Conservation (phyloP, 139 green algal genomes). For the Micractinium sp. region DNA sequence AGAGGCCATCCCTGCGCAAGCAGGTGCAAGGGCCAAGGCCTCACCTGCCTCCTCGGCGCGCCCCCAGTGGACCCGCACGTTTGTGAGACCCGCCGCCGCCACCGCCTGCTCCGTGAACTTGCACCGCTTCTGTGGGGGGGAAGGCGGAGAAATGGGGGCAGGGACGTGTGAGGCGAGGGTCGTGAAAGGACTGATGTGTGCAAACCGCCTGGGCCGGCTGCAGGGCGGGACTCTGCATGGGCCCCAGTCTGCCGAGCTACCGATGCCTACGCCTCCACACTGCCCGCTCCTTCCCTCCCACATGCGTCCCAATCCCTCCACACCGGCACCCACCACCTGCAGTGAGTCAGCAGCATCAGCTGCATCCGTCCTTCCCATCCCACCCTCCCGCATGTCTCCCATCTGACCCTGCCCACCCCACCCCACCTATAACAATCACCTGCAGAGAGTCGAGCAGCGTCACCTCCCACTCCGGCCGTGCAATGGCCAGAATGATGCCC, state of each 20-base stretch:
- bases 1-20: neutral
- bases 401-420: neutral
- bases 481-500: slow-evolving; percentile 85
- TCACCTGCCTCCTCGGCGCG: slow-evolving; percentile 79
- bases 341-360: neutral
- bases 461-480: slow-evolving; percentile 77
- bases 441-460: slow-evolving; percentile 82
- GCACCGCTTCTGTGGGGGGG: slow-evolving; percentile 47
- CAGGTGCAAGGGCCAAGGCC: neutral
- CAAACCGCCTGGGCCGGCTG: too few species aligned
- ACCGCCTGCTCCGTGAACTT: slow-evolving; percentile 47
- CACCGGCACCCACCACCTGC: neutral
- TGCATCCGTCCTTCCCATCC: neutral
- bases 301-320: too few species aligned
- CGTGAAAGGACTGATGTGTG: too few species aligned
- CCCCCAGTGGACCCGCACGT: slow-evolving; percentile 76
- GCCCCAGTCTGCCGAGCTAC: too few species aligned
- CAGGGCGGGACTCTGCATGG: too few species aligned
- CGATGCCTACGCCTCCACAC: too few species aligned
- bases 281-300: too few species aligned
- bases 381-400: neutral
- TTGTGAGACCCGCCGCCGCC: slow-evolving; percentile 54
- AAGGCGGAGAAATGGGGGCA: too few species aligned
- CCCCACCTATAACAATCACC: neutral
- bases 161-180: too few species aligned